These are phyloP conservation scores for Stentor roeselii DNA, from an alignment of 73 alveolate species.

Conservation along the genomic window DNA sequence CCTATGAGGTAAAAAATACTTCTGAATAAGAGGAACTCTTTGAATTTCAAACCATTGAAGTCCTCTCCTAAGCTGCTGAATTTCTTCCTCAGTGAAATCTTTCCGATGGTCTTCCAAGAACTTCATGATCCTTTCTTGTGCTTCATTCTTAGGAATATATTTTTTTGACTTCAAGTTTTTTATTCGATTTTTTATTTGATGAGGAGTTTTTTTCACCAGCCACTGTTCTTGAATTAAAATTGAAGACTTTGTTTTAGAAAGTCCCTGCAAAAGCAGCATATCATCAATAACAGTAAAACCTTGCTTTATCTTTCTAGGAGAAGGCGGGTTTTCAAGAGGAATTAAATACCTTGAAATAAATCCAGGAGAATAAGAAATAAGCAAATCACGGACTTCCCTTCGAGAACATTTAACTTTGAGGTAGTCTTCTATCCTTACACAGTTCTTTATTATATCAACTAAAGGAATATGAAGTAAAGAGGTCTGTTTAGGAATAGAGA, in stretches of 20 bases:
- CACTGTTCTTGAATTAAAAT: background rate
- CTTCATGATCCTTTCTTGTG: background rate
- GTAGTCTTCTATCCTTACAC: background rate
- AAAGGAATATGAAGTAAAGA: background rate
- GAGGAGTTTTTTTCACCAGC: background rate
- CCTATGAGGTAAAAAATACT: conserved; percentile 2
- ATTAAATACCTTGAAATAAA: background rate
- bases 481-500: background rate
- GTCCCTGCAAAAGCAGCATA: background rate
- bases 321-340: background rate
- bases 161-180: background rate
- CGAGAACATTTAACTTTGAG: background rate
- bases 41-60: background rate
- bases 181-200: background rate
- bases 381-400: background rate
- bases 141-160: background rate
- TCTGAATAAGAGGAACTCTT: background rate
- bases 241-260: background rate
- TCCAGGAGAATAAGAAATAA: background rate
- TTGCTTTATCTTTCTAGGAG: background rate
- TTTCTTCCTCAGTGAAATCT: background rate
- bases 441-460: background rate
- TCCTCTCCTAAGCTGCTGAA: background rate
- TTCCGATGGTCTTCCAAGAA: background rate
- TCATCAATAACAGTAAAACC: background rate